Percentiles rank a stretch among this genome's conserved stretches.
Conservation (phyloP, 345 rosid species). For the Syzygium oleosum region DNA sequence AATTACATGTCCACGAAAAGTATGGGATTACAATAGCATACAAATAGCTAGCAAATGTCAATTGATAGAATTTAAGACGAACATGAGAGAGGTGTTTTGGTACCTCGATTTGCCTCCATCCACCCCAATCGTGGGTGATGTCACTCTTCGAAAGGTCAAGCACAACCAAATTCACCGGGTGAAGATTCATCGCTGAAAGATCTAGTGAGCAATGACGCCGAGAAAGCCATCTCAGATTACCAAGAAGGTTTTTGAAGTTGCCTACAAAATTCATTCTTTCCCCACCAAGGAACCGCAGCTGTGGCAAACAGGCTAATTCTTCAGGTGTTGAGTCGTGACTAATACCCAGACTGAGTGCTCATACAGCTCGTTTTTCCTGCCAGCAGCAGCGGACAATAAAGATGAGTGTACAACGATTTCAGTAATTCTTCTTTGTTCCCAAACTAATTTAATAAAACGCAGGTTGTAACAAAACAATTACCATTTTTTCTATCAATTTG, state of each 20-base stretch:
- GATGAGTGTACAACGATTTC: not conserved
- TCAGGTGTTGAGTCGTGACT: not conserved
- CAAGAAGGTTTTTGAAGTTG: accelerated
- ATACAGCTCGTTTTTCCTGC: not conserved
- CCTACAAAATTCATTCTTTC: not conserved
- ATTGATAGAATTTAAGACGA: not conserved
- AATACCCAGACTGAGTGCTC: not conserved
- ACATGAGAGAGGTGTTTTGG: not conserved
- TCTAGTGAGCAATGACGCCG: accelerated
- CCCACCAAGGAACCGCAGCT: not conserved
- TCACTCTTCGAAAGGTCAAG: not conserved
- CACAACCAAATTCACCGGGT: not conserved
- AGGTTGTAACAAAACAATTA: not conserved
- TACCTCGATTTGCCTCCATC: not conserved
- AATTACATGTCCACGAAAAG: not conserved
- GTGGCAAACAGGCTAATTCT: not conserved
- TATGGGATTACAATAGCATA: not conserved
- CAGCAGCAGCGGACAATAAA: not conserved
- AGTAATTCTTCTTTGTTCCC: not conserved
- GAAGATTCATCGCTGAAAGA: not conserved
- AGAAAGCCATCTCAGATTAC: not conserved
- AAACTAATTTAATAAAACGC: not conserved
- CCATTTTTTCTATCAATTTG: not conserved
- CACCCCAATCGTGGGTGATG: not conserved
- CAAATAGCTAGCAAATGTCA: not conserved